Conservation (phyloP, 2,329 filamentous ascomycete species). For the Penicillium sp. region DNA sequence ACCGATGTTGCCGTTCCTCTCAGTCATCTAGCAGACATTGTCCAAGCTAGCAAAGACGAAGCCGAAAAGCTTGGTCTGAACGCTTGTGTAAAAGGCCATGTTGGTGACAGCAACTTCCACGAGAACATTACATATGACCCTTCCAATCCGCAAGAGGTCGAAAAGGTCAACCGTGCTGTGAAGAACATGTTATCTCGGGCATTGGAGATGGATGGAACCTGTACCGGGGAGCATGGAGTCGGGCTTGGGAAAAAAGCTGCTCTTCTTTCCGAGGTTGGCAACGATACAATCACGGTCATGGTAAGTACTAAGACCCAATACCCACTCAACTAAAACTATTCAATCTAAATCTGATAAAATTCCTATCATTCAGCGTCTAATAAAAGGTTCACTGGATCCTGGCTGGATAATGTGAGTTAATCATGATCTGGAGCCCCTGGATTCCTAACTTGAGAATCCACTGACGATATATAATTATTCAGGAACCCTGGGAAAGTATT, state of each 20-base stretch:
- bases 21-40: background rate
- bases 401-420: background rate
- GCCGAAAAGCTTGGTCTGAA: background rate
- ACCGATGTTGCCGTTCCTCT: background rate
- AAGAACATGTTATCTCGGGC: background rate
- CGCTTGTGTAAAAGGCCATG: background rate
- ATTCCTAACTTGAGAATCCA: no score
- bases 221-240: background rate
- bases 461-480: no score
- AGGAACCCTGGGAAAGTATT: slow-evolving; percentile 47
- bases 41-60: background rate
- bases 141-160: background rate
- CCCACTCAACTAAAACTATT: no score
- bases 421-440: no score
- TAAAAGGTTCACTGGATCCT: background rate
- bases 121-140: background rate
- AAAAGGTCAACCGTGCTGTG: background rate
- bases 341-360: no score
- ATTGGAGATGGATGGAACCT: background rate
- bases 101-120: background rate
- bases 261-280: slow-evolving; percentile 17
- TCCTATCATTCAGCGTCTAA: background rate
- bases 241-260: background rate
- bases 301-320: no score
- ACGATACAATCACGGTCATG: slow-evolving; percentile 2